Evolutionary conservation across 2,329 filamentous ascomycete genomes (phyloP).

Genomic region (Cytospora mali): DNA sequence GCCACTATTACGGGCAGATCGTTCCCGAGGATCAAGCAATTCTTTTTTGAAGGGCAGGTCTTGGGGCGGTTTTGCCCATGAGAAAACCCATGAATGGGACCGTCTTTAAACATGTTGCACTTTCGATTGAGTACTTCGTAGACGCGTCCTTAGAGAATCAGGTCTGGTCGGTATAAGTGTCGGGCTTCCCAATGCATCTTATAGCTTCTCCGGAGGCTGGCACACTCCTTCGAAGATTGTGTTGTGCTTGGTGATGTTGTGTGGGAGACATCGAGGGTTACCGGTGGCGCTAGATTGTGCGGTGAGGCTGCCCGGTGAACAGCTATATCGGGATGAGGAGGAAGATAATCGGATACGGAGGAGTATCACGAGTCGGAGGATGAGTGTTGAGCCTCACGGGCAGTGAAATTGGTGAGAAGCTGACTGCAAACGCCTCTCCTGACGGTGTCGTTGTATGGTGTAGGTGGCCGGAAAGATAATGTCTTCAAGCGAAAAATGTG

Average conservation of each 20-base stretch:
- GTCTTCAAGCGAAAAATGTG: background rate
- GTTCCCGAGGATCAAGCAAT: background rate
- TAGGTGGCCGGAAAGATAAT: background rate
- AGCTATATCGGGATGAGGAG: conserved; percentile 44
- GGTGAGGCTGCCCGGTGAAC: conserved; percentile 43
- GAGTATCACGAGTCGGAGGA: conserved; percentile 37
- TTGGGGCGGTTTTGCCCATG: background rate
- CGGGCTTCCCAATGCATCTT: conserved; percentile 54
- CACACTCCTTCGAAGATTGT: conserved; percentile 58
- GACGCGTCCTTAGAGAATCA: too few relatives aligned
- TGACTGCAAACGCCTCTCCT: background rate
- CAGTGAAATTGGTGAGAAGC: background rate
- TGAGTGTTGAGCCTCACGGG: background rate
- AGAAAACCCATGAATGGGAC: background rate
- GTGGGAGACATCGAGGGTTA: conserved; percentile 57
- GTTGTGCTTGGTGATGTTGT: conserved; percentile 58
- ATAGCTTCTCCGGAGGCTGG: conserved; percentile 59
- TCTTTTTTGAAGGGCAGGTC: background rate
- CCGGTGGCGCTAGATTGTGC: conserved; percentile 60
- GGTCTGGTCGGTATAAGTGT: conserved; percentile 55
- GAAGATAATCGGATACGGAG: conserved; percentile 45
- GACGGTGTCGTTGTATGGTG: background rate
- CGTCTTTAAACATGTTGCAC: background rate
- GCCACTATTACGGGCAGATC: background rate
- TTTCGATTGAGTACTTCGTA: background rate